Conservation (phyloP, 371 early-diverging fungal species). For the Lichtheimia hyalospora region DNA sequence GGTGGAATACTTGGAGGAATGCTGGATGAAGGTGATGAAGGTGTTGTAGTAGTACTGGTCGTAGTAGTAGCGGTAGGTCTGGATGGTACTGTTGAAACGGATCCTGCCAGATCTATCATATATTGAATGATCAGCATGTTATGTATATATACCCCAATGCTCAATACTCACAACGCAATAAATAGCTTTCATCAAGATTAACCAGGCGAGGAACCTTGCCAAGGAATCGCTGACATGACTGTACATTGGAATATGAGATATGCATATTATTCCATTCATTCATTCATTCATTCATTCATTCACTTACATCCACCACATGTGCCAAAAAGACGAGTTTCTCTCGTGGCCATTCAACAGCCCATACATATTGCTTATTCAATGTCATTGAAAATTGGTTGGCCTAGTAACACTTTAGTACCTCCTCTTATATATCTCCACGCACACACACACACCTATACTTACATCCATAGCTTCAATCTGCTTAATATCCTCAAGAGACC, state of each 20-base stretch:
- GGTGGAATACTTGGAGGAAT: slow-evolving; percentile 1
- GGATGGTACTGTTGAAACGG: slow-evolving; percentile 16
- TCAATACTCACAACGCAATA: slow-evolving; percentile 35
- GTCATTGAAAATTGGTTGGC: slow-evolving; percentile 47
- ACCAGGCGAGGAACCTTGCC: slow-evolving; percentile 41
- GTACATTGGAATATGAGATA: neutral
- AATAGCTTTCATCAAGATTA: slow-evolving; percentile 45
- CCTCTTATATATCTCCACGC: neutral
- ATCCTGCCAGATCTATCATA: neutral
- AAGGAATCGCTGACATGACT: slow-evolving; percentile 41
- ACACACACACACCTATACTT: slow-evolving; percentile 13
- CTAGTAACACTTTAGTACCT: slow-evolving; percentile 14
- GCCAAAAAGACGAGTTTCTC: slow-evolving; percentile 52
- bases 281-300: neutral
- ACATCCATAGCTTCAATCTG: slow-evolving; percentile 59
- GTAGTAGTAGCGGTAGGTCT: slow-evolving; percentile 21
- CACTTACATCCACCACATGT: slow-evolving; percentile 44
- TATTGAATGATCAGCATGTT: neutral
- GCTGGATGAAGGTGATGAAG: neutral
- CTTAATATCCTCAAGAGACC: slow-evolving; percentile 60
- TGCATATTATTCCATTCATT: neutral
- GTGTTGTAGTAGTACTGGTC: too few relatives aligned
- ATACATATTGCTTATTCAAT: slow-evolving; percentile 48
- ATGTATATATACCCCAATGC: neutral
- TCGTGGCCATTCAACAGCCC: slow-evolving; percentile 48